Conservation (phyloP, 2,329 filamentous ascomycete species). For the Biscogniauxia sp. region DNA sequence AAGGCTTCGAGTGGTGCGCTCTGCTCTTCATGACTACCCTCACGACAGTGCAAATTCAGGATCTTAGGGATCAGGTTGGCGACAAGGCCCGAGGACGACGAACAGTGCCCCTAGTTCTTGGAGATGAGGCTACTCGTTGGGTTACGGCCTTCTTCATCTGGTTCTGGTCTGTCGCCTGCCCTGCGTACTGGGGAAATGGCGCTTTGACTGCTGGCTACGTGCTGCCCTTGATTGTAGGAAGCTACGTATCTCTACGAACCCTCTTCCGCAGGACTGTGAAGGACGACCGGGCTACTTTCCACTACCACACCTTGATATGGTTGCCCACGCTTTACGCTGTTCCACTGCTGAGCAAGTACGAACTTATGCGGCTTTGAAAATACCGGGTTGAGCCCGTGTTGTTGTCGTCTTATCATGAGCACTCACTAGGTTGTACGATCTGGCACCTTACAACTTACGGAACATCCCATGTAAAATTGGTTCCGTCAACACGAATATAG, state of each 20-base stretch:
- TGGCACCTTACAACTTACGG: background rate
- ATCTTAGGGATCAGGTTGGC: constrained; percentile 30
- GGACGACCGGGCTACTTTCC: constrained; percentile 2
- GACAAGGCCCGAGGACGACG: constrained; percentile 23
- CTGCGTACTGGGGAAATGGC: constrained; percentile 19
- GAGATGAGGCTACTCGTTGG: constrained; percentile 19
- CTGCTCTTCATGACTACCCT: constrained; percentile 6
- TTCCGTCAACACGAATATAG: background rate
- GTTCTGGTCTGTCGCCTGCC: constrained; percentile 12
- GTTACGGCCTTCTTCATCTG: constrained; percentile 22
- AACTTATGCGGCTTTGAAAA: background rate
- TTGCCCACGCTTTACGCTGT: constrained; percentile 2
- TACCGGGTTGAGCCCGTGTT: too few relatives aligned
- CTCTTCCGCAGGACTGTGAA: constrained; percentile 1
- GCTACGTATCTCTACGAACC: background rate
- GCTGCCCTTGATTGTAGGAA: background rate
- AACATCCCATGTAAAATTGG: background rate
- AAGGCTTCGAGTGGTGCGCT: constrained; percentile 2
- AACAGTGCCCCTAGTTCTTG: constrained; percentile 26
- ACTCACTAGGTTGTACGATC: background rate
- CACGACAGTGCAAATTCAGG: constrained; percentile 30
- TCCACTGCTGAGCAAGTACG: constrained; percentile 5
- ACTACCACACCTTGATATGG: constrained; percentile 5
- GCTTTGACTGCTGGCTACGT: background rate
- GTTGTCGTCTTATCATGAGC: background rate